These are phyloP conservation scores for Colletotrichum lupini DNA, from an alignment of 2,329 filamentous ascomycete genomes.

Conservation along the genomic window DNA sequence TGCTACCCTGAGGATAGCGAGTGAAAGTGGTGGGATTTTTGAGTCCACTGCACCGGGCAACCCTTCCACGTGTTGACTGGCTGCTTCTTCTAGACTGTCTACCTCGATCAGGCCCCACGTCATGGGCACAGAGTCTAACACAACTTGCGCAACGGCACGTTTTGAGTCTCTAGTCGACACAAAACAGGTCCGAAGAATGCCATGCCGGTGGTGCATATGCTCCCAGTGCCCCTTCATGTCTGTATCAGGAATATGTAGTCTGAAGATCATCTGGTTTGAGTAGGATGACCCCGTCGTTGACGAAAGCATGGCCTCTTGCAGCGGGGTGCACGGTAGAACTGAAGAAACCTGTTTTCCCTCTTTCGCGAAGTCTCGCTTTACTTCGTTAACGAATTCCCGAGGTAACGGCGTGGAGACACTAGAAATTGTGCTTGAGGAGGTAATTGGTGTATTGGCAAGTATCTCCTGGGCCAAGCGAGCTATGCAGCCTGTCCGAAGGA, in stretches of 20 bases:
- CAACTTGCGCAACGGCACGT: slow-evolving; percentile 78
- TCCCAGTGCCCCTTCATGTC: slow-evolving; percentile 71
- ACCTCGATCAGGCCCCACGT: slow-evolving; percentile 53
- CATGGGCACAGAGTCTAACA: slow-evolving; percentile 62
- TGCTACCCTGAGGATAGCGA: slow-evolving; percentile 51
- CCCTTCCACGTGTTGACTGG: slow-evolving; percentile 52
- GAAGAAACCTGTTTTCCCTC: slow-evolving; percentile 54
- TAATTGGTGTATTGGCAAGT: background rate
- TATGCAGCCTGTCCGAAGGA: slow-evolving; percentile 77
- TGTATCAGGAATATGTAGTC: slow-evolving; percentile 61
- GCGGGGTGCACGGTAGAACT: slow-evolving; percentile 83
- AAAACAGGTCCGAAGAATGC: slow-evolving; percentile 84
- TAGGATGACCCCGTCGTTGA: slow-evolving; percentile 68
- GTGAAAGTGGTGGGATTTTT: slow-evolving; percentile 55
- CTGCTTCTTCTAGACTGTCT: slow-evolving; percentile 46
- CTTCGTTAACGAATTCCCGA: background rate
- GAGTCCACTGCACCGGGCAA: slow-evolving; percentile 57
- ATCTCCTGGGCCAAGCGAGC: slow-evolving; percentile 62
- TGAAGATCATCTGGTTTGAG: slow-evolving; percentile 77
- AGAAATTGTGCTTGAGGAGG: background rate
- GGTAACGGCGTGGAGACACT: background rate
- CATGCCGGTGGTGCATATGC: slow-evolving; percentile 72
- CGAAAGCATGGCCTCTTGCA: slow-evolving; percentile 90
- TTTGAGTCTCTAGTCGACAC: slow-evolving; percentile 68
- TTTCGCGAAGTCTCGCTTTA: slow-evolving; percentile 40